Base-by-base conservation (phyloP, 2,329 filamentous ascomycete genomes). In the Alternaria sp. region DNA sequence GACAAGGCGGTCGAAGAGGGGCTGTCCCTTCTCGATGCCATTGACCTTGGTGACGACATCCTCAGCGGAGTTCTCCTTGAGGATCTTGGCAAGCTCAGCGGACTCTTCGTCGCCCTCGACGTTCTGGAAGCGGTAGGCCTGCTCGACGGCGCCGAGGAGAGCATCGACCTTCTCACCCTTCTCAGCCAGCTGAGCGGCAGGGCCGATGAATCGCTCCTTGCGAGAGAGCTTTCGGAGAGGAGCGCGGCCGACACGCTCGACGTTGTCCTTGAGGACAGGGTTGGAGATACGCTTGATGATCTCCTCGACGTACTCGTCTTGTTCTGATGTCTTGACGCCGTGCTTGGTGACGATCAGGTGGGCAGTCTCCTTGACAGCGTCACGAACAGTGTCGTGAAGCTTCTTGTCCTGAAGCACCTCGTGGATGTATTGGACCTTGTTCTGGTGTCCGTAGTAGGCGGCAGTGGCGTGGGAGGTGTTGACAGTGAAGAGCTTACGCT, bases 401-500 rank as follows among this genome's bases (percentile, higher is more conserved):
- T 89, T 86, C 76, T 89, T 85, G 79, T 98, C 93, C 66, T 89
- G 88, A 68, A 98, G 87, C 9, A 94, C 91, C 74, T 98, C 95
- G 79, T 96, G 93, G 71, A 99, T 93, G 64, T 92, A 96, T 77
- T 88, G 86, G 87, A 96, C 95, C 77, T 92, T 90, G 70, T 90
- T 88, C 83, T 94, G 87, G 87, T 97, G 92, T 59, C 94, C 95
- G 82, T 96, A 94, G 87, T 98, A 98, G 64, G 96, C 95, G 20
- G 94, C 94, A 8, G 95, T 97, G 64, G 96, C 96, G 80, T 99
- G 96, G 60, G 94, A 92, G 21, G 96, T 99, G 88, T 99, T 99
- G 87, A 99, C 95, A 21, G 96, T 99, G 87, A 94, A 99, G 69
- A 99, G 90, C 88, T 99, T 99, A 82, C 96, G 94, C 89, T 99